Percentiles rank a stretch among this genome's conserved stretches.
phyloP scores from a whole-genome alignment of 2,329 filamentous ascomycete genomes.

The Pseudogymnoascus sp. region DNA sequence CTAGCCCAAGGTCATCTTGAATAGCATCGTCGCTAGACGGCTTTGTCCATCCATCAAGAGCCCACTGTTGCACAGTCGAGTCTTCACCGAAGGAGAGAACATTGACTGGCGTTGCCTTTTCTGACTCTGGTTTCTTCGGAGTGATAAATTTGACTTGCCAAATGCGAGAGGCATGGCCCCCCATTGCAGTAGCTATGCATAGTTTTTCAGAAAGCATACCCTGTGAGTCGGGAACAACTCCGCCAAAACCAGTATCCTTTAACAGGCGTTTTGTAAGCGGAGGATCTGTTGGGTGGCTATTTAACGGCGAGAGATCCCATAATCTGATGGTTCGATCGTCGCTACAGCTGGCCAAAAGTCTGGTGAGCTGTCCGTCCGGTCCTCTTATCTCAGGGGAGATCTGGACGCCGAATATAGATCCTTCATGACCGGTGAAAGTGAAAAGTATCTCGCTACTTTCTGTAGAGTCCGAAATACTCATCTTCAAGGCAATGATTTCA shows the following conservation, averaged over 20 bases:
- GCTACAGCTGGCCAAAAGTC: conserved; percentile 84
- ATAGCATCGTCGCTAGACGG: not conserved
- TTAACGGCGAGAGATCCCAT: conserved; percentile 59
- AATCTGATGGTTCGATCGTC: conserved; percentile 85
- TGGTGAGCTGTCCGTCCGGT: conserved; percentile 34
- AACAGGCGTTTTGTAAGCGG: not conserved
- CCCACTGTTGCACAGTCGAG: conserved; percentile 67
- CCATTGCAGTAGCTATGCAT: conserved; percentile 64
- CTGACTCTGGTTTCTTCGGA: conserved; percentile 8
- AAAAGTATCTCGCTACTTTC: conserved; percentile 39
- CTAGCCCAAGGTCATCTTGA: not conserved
- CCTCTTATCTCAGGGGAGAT: conserved; percentile 54
- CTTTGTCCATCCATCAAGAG: conserved; percentile 15
- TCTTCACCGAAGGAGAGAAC: conserved; percentile 83
- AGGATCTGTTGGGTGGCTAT: not conserved
- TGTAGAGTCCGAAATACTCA: conserved; percentile 4
- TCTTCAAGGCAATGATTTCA: conserved; percentile 75
- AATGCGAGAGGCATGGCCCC: conserved; percentile 79
- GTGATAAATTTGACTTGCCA: conserved; percentile 71
- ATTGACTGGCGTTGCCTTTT: conserved; percentile 31
- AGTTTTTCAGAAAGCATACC: conserved; percentile 25
- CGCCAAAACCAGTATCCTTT: conserved; percentile 57
- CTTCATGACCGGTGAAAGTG: conserved; percentile 67
- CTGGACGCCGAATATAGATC: conserved; percentile 84
- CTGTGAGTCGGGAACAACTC: not conserved